These are phyloP conservation scores for Endotrypanum monterogeii DNA, from an alignment of 208 protist species.

Conservation along the genomic window DNA sequence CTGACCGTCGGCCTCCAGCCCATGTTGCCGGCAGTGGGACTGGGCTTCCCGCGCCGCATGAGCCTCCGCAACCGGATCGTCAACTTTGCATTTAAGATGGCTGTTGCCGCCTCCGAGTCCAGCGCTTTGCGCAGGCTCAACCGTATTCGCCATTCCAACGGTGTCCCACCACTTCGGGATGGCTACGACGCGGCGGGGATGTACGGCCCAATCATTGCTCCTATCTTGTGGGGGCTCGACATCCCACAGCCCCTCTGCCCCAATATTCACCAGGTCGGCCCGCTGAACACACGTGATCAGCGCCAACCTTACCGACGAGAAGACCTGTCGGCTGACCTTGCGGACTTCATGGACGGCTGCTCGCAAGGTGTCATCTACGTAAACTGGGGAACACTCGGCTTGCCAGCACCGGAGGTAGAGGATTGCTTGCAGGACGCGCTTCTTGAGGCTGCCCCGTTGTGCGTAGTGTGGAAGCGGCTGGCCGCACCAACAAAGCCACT, in stretches of 20 bases:
- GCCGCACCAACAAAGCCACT: background rate
- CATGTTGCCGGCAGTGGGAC: constrained; percentile 43
- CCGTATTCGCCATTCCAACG: constrained; percentile 17
- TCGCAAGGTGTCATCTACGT: constrained; percentile 47
- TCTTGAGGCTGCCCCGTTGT: constrained; percentile 31
- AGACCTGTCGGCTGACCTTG: constrained; percentile 20
- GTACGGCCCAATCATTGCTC: constrained; percentile 42
- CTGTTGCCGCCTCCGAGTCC: constrained; percentile 4
- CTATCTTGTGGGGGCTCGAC: constrained; percentile 52
- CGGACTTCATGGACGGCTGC: constrained; percentile 42
- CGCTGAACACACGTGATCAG: constrained; percentile 39
- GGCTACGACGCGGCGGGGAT: constrained; percentile 41
- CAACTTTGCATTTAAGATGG: constrained; percentile 35
- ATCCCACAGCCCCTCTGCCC: constrained; percentile 54
- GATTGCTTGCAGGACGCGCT: constrained; percentile 33
- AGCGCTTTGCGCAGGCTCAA: constrained; percentile 31
- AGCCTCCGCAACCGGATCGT: constrained; percentile 17
- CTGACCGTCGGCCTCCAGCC: constrained; percentile 39
- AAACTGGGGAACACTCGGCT: constrained; percentile 51
- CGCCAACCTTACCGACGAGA: constrained; percentile 16
- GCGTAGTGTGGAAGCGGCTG: constrained; percentile 55
- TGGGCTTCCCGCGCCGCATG: constrained; percentile 41
- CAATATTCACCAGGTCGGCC: constrained; percentile 54
- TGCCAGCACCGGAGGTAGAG: constrained; percentile 16
- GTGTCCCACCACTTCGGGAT: constrained; percentile 27